A percentile compares a stretch with the other conserved stretches of the same genome.
phyloP scores from a whole-genome alignment of 1,284 basidiomycete species.

The Sporisorium sorghi region DNA sequence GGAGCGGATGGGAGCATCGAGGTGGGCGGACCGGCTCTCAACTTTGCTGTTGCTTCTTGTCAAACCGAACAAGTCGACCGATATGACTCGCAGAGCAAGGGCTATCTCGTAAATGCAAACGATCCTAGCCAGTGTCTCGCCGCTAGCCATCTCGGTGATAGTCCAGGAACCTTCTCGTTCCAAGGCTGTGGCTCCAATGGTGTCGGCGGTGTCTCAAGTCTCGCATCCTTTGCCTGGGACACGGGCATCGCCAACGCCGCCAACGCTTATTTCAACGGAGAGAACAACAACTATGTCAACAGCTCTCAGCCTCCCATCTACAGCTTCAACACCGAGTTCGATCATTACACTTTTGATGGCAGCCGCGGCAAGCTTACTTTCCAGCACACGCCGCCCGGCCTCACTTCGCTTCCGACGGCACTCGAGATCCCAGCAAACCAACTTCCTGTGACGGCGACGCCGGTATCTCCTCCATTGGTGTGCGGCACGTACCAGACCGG shows the following conservation, averaged over 20 bases:
- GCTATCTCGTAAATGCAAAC: conserved; percentile 25
- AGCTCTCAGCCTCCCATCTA: conserved; percentile 11
- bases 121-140: conserved; percentile 28
- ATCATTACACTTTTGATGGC: conserved; percentile 12
- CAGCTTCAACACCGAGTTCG: conserved; percentile 6
- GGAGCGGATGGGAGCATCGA: conserved; percentile 15
- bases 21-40: conserved; percentile 24
- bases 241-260: neutral
- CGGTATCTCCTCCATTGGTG: conserved; percentile 6
- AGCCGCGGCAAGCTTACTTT: conserved; percentile 11
- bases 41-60: conserved; percentile 20
- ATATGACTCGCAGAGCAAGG: neutral
- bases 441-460: conserved; percentile 10
- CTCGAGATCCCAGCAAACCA: neutral
- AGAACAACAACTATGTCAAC: conserved; percentile 16
- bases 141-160: conserved; percentile 20
- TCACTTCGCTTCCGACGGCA: conserved; percentile 10
- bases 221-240: conserved; percentile 18
- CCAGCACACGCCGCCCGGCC: conserved; percentile 30
- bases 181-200: conserved; percentile 28
- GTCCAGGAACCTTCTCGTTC: conserved; percentile 18
- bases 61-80: neutral
- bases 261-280: conserved; percentile 20
- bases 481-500: conserved; percentile 8
- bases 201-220: conserved; percentile 14